Percentiles rank a stretch among this genome's conserved stretches.
These are phyloP conservation scores for Leishmania tropica DNA, from an alignment of 208 protist species.

Conservation along the genomic window DNA sequence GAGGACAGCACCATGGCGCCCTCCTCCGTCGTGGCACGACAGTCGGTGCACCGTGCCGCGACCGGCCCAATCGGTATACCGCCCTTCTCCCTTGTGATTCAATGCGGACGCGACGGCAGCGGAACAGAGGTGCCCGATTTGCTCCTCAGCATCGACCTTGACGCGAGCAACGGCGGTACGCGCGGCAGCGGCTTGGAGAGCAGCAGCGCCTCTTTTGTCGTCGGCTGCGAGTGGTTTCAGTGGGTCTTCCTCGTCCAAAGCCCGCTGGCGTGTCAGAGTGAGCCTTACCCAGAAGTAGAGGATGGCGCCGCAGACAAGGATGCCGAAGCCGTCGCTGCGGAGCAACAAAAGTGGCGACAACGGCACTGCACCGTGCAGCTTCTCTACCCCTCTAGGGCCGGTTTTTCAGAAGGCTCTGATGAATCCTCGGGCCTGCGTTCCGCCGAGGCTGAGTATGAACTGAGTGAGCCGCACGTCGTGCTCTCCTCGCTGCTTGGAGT, in stretches of 20 bases:
- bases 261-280: conserved; percentile 29
- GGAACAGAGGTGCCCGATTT: background rate
- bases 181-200: background rate
- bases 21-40: conserved; percentile 13
- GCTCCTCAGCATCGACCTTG: background rate
- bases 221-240: conserved; percentile 49
- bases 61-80: conserved; percentile 18
- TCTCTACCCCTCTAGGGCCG: conserved; percentile 30
- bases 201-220: conserved; percentile 21
- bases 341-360: conserved; percentile 30
- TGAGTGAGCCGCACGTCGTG: conserved; percentile 33
- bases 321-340: background rate
- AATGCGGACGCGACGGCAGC: conserved; percentile 20
- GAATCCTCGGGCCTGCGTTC: conserved; percentile 22
- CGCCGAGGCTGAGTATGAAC: conserved; percentile 36
- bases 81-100: conserved; percentile 42
- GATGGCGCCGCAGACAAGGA: background rate
- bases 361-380: conserved; percentile 43
- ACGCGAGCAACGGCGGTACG: background rate
- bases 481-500: conserved; percentile 37
- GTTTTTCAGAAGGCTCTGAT: conserved; percentile 20
- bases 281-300: conserved; percentile 18
- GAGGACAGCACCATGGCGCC: conserved; percentile 18
- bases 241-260: conserved; percentile 35
- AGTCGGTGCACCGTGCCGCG: conserved; percentile 10